Evolutionary conservation across 768 basidiomycete genomes (phyloP), one percentile per base, ranked within the genome.

Genomic region (Suillus placidus): DNA sequence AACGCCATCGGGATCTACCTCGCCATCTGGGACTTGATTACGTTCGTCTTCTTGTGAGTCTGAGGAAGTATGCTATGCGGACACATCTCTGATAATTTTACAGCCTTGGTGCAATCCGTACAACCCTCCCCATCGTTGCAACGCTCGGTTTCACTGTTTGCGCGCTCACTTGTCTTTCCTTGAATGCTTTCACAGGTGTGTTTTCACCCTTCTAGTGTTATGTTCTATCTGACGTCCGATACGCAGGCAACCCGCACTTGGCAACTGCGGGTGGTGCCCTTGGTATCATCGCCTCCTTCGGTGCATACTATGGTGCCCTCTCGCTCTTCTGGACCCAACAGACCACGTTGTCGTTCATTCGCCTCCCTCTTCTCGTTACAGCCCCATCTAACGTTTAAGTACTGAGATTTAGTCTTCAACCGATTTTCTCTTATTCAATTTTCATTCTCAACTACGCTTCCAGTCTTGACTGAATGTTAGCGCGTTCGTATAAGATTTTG

Each of bases 251-350:
- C 43, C 0, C 70, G 0, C 71, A 72, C 13, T 63, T 76, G 4
- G 72, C 71, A 32, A 76, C 74, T 4, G 73, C 66, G 9, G 74
- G 74, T 64, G 74, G 75, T 61, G 66, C 62, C 13, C 58, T 76
- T 26, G 73, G 73, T 57, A 18, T 76, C 52, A 30, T 75, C 34
- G 73, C 75, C 13, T 62, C 73, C 10, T 74, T 71, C 12, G 73
- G 75, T 12, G 71, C 74, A 62, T 76, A 73, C 73, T 74, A 76
- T 18, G 73, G 68, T 4, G 65, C 73, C 20, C 6, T 74, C 40
- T 70, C 74, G 16, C 57, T 65, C 62, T 71, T 74, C 57, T 74
- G 75, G 75, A 76, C 74, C 7, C 71, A 76, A 60, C 70, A 74
- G 35, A 72, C 75, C 10, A 75, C 74, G 1, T 64, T 18, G 38